phyloP scores from a whole-genome alignment of 2,329 filamentous ascomycete species.

The Phialemoniopsis sp. region DNA sequence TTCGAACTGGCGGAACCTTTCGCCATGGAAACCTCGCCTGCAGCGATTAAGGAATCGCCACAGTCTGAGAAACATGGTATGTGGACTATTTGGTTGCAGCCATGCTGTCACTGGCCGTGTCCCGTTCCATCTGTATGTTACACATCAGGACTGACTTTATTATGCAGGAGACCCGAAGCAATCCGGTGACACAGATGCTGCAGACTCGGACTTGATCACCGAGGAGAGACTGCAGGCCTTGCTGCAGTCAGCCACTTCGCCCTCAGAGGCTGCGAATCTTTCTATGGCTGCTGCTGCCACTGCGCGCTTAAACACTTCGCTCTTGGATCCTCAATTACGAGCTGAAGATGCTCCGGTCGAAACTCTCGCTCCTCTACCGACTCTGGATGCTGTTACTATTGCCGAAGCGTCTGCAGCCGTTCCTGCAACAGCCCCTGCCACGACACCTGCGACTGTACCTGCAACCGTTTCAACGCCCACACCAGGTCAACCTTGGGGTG shows the following conservation, averaged over 20 bases:
- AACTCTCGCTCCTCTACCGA: constrained; percentile 5
- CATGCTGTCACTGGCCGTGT: too few relatives aligned
- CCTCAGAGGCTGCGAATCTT: constrained; percentile 42
- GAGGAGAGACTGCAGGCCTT: constrained; percentile 49
- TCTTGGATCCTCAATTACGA: constrained; percentile 44
- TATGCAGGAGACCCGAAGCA: background rate
- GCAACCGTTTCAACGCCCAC: constrained; percentile 12
- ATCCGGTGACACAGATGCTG: constrained; percentile 1
- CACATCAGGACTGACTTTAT: too few relatives aligned
- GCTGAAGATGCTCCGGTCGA: constrained; percentile 16
- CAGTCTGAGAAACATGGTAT: constrained; percentile 30
- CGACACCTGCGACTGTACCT: background rate
- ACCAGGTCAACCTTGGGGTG: constrained; percentile 43
- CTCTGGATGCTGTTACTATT: constrained; percentile 4
- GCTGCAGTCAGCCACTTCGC: constrained; percentile 25
- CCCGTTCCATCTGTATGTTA: too few relatives aligned
- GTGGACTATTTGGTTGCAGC: too few relatives aligned
- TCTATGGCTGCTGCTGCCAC: constrained; percentile 54
- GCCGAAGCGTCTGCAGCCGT: constrained; percentile 6
- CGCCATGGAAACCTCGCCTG: constrained; percentile 51
- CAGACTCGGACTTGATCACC: constrained; percentile 29
- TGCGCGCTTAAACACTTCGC: constrained; percentile 48
- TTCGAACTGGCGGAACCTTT: constrained; percentile 57
- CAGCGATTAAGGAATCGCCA: constrained; percentile 38
- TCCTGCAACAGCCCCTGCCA: constrained; percentile 2